Evolutionary conservation across 2,329 filamentous ascomycete genomes (phyloP).

Genomic region (Fusarium beomiforme): DNA sequence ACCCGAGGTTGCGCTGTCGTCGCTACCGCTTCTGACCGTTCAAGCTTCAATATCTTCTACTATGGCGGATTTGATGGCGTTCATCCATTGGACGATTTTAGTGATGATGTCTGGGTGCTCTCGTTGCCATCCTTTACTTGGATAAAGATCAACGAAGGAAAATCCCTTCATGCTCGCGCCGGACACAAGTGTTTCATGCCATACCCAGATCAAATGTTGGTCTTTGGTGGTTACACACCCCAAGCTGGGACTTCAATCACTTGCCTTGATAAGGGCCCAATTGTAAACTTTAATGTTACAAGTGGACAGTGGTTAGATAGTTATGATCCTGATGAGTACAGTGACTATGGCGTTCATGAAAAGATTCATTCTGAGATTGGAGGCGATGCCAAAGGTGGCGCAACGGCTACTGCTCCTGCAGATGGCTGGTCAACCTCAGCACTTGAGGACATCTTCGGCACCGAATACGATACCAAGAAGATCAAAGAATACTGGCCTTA

Average conservation of each 20-base stretch:
- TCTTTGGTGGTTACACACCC: slow-evolving; percentile 73
- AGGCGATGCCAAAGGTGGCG: slow-evolving; percentile 71
- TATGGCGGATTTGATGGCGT: slow-evolving; percentile 78
- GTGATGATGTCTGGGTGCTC: slow-evolving; percentile 82
- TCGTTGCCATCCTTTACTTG: slow-evolving; percentile 84
- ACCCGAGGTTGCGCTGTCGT: slow-evolving; percentile 79
- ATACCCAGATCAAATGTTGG: slow-evolving; percentile 84
- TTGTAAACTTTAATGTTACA: slow-evolving; percentile 79
- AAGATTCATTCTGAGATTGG: slow-evolving; percentile 73
- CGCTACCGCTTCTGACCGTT: slow-evolving; percentile 74
- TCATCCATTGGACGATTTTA: slow-evolving; percentile 50
- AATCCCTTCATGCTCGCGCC: slow-evolving; percentile 65
- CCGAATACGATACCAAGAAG: slow-evolving; percentile 64
- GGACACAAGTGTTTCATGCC: slow-evolving; percentile 80
- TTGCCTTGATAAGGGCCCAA: slow-evolving; percentile 63
- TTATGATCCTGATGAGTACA: slow-evolving; percentile 73
- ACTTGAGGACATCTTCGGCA: slow-evolving; percentile 64
- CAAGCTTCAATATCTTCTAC: slow-evolving; percentile 85
- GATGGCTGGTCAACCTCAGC: slow-evolving; percentile 62
- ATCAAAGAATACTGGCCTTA: slow-evolving; percentile 72
- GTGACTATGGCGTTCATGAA: slow-evolving; percentile 75
- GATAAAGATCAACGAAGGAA: slow-evolving; percentile 65
- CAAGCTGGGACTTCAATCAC: slow-evolving; percentile 33
- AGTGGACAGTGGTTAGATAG: slow-evolving; percentile 73
- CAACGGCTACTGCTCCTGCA: slow-evolving; percentile 74